Base-by-base conservation (phyloP, 805 yeast genomes). In the Cyberlindnera bimundalis region DNA sequence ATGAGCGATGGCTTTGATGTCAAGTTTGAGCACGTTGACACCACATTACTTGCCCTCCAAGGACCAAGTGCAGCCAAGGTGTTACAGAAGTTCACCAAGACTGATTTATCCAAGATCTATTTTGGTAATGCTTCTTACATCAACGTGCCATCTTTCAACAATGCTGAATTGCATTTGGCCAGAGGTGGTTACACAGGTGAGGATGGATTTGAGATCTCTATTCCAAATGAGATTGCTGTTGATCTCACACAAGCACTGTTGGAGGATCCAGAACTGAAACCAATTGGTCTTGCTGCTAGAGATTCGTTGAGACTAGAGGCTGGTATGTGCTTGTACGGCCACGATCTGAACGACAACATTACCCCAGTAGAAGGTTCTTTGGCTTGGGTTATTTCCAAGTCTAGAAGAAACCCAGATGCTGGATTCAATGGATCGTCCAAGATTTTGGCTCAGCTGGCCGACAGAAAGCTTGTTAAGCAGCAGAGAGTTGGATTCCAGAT, bases 141-240 rank as follows among this genome's bases (percentile, higher is more conserved):
- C 33, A 51, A 30, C 8, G 40, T 60, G 12, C 53, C 59, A 18
- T 39, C 67, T 61, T 55, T 68, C 65, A 39, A 58, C 61, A 46
- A 64, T 19, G 48, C 58, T 26, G 67, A 70, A 37, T 70, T 84
- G 38, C 95, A 89, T 58, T 73, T 89, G n/a, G 85, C 96, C 4
- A 81, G 99, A 64, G 86, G 95, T 18, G 99, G 99, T 2, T 93
- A 93, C 69, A 93, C 99, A 6, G 99, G 99, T 15, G 99, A 93
- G 65, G 99, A 93, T 61, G 99, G 99, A 2, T 91, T 93, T 62
- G 99, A 93, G 63, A 76, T 91, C 43, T 81, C 95, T 8, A 81
- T 90, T 45, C 83, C 87, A 20, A 68, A 76, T 41, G 66, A 70
- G 38, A 60, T 71, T 17, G 81, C 91, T 2, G 60, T 67, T 23